Conservation (phyloP, 192 early-diverging fungal genomes). For the Coemansia reversa region DNA sequence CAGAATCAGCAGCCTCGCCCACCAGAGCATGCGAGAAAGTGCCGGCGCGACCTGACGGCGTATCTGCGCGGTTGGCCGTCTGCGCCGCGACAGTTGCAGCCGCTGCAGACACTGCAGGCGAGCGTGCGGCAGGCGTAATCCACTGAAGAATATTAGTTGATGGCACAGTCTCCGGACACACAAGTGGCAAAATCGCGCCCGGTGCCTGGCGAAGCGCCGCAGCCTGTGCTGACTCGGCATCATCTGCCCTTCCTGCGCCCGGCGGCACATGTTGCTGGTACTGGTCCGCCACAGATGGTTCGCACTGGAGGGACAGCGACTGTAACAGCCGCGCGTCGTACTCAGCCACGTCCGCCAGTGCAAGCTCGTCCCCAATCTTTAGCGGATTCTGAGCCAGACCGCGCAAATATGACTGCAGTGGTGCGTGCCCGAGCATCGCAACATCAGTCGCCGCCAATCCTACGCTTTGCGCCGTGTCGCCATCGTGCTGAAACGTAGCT, state of each 20-base stretch:
- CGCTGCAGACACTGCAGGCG: constrained; percentile 19
- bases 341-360: constrained; percentile 41
- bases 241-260: constrained; percentile 10
- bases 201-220: constrained; percentile 42
- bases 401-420: constrained; percentile 34
- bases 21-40: constrained; percentile 36
- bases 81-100: constrained; percentile 11
- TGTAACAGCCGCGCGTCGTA: constrained; percentile 52
- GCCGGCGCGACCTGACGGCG: constrained; percentile 33
- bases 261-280: constrained; percentile 45
- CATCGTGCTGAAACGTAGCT: constrained; percentile 36
- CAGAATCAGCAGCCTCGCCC: background rate
- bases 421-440: constrained; percentile 37
- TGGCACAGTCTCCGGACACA: constrained; percentile 54
- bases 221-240: constrained; percentile 15
- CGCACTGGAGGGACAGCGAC: constrained; percentile 50
- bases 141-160: constrained; percentile 54
- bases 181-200: constrained; percentile 54
- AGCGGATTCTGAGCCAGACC: constrained; percentile 36
- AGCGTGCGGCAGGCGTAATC: constrained; percentile 46
- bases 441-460: constrained; percentile 17
- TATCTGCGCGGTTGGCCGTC: constrained; percentile 11
- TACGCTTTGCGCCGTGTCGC: background rate
- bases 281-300: constrained; percentile 48
- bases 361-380: constrained; percentile 53